phyloP scores from a whole-genome alignment of 2,329 filamentous ascomycete species.

The Microsporum canis region DNA sequence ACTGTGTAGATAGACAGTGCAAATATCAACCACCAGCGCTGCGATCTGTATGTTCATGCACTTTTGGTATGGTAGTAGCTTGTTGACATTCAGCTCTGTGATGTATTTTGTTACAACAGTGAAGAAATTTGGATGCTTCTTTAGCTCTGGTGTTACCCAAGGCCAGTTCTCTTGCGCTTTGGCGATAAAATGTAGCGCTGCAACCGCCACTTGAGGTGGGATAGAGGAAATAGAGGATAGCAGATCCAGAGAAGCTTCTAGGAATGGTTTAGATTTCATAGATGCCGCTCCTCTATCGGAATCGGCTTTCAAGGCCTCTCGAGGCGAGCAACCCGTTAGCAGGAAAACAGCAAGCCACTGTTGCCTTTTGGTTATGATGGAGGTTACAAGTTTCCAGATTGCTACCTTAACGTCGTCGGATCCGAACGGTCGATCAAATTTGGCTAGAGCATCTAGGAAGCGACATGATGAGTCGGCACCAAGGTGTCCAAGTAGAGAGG shows the following conservation, averaged over 20 bases:
- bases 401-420: slow-evolving; percentile 35
- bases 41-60: slow-evolving; percentile 60
- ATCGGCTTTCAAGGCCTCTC: slow-evolving; percentile 53
- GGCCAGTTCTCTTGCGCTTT: slow-evolving; percentile 90
- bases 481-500: slow-evolving; percentile 86
- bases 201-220: slow-evolving; percentile 54
- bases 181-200: slow-evolving; percentile 76
- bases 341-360: slow-evolving; percentile 94
- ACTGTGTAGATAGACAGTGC: slow-evolving; percentile 83
- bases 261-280: slow-evolving; percentile 52
- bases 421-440: slow-evolving; percentile 63
- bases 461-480: slow-evolving; percentile 71
- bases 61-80: slow-evolving; percentile 34
- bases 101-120: slow-evolving; percentile 61
- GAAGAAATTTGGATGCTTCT: slow-evolving; percentile 63
- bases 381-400: slow-evolving; percentile 78
- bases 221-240: slow-evolving; percentile 55
- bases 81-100: slow-evolving; percentile 45
- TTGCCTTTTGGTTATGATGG: slow-evolving; percentile 77
- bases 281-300: slow-evolving; percentile 40
- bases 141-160: slow-evolving; percentile 75
- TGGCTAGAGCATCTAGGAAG: slow-evolving; percentile 67
- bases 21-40: slow-evolving; percentile 72
- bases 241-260: slow-evolving; percentile 60
- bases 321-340: slow-evolving; percentile 74